Conservation (phyloP, 176 grass and related monocot genomes). For the Zea mays region DNA sequence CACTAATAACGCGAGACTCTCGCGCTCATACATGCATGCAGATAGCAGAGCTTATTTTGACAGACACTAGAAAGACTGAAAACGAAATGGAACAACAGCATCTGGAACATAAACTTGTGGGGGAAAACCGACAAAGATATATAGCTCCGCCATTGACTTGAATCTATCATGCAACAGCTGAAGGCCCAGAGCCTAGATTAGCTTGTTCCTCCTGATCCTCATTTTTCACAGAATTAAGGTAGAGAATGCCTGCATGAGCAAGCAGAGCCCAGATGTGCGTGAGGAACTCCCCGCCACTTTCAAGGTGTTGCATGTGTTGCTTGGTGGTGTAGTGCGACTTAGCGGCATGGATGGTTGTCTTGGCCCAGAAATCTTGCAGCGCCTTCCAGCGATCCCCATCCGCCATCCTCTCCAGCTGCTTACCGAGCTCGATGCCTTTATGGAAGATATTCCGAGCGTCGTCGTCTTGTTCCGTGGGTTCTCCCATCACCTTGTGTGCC, state of each 20-base stretch:
- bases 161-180: too few relatives aligned
- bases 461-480: too few relatives aligned
- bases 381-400: not conserved
- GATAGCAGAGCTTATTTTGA: too few relatives aligned
- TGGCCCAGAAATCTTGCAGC: not conserved
- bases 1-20: too few relatives aligned
- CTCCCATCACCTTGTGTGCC: not conserved
- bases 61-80: too few relatives aligned
- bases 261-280: slow-evolving; percentile 25
- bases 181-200: too few relatives aligned
- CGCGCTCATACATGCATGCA: too few relatives aligned
- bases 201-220: not conserved
- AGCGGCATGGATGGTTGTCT: not conserved
- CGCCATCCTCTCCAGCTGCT: not conserved
- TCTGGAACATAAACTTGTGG: too few relatives aligned
- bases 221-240: too few relatives aligned
- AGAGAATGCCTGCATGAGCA: not conserved
- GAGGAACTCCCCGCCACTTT: not conserved
- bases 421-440: not conserved
- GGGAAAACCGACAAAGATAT: too few relatives aligned
- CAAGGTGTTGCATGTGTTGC: slow-evolving; percentile 18
- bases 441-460: not conserved
- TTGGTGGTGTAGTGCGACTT: not conserved
- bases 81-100: too few relatives aligned
- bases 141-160: too few relatives aligned